A percentile compares a stretch with the other conserved stretches of the same genome.
Conservation (phyloP, 495 filamentous ascomycete species). For the Viridothelium virens region DNA sequence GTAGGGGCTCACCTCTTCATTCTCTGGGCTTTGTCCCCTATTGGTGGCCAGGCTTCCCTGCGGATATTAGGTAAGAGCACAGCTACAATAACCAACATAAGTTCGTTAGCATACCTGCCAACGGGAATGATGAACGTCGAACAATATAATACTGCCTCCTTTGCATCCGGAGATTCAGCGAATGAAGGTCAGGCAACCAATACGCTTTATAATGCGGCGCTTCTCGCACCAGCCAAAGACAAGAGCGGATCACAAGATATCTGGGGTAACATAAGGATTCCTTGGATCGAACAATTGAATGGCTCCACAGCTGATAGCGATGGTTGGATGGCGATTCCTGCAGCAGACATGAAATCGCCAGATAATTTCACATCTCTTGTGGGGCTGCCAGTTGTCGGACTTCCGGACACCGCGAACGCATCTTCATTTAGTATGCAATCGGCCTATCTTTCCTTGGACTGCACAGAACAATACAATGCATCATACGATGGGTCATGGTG, state of each 20-base stretch:
- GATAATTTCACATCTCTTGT: conserved; percentile 22
- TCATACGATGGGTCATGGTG: not conserved
- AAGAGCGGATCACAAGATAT: conserved; percentile 22
- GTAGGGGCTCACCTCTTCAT: conserved; percentile 24
- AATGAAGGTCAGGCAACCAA: not conserved
- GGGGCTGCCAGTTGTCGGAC: conserved; percentile 22
- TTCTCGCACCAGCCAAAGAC: conserved; percentile 16
- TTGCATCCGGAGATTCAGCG: not conserved
- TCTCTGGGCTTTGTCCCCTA: conserved; percentile 26
- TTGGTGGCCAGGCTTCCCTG: conserved; percentile 27
- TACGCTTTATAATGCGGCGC: conserved; percentile 17
- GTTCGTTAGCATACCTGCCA: no score
- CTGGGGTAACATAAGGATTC: conserved; percentile 29
- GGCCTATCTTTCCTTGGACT: not conserved
- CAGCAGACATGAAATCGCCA: conserved; percentile 9
- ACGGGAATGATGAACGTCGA: no score
- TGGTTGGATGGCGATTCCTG: conserved; percentile 17
- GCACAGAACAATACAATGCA: not conserved
- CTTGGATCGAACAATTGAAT: conserved; percentile 18
- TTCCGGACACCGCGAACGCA: not conserved
- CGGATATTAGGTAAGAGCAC: conserved; percentile 17
- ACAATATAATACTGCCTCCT: conserved; percentile 24
- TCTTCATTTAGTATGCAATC: not conserved
- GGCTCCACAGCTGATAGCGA: conserved; percentile 7
- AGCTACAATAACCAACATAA: not conserved